Evolutionary conservation across 139 green algal species (phyloP).

Genomic region (Haematococcus sp.): DNA sequence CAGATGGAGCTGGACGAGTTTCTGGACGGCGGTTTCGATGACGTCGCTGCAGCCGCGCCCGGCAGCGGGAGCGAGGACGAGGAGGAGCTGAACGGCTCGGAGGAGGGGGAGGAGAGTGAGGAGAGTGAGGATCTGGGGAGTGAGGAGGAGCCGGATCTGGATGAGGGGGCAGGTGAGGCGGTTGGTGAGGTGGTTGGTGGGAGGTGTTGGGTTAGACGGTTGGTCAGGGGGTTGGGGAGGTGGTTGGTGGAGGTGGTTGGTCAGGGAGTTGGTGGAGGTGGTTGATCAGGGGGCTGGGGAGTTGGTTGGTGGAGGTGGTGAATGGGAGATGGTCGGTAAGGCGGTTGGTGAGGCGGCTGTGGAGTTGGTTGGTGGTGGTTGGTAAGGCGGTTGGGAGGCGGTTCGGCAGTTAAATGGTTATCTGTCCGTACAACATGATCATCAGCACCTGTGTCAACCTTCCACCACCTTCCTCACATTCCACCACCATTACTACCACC

Average conservation of each 20-base stretch:
- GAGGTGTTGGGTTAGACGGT: not conserved
- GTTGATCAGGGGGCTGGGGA: not conserved
- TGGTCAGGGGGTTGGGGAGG: not conserved
- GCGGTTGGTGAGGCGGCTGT: not conserved
- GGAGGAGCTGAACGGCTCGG: slow-evolving; percentile 8
- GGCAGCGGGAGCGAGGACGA: slow-evolving; percentile 21
- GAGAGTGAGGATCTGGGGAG: not conserved
- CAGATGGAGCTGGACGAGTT: slow-evolving; percentile 53
- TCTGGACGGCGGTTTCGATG: slow-evolving; percentile 46
- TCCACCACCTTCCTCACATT: no score
- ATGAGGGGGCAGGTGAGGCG: not conserved
- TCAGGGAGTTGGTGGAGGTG: not conserved
- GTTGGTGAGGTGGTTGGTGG: no score
- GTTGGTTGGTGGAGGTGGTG: not conserved
- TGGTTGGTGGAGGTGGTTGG: not conserved
- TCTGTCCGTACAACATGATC: no score
- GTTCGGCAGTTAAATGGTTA: not conserved
- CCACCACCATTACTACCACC: no score
- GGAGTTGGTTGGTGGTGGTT: not conserved
- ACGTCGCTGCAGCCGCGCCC: slow-evolving; percentile 1
- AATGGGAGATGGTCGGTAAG: not conserved
- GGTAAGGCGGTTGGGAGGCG: not conserved
- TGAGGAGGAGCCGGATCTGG: slow-evolving; percentile 1
- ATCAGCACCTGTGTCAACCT: no score
- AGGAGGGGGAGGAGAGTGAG: not conserved